These are phyloP conservation scores for Ascochyta clinopodiicola DNA, from an alignment of 2,329 filamentous ascomycete species.

Conservation along the genomic window DNA sequence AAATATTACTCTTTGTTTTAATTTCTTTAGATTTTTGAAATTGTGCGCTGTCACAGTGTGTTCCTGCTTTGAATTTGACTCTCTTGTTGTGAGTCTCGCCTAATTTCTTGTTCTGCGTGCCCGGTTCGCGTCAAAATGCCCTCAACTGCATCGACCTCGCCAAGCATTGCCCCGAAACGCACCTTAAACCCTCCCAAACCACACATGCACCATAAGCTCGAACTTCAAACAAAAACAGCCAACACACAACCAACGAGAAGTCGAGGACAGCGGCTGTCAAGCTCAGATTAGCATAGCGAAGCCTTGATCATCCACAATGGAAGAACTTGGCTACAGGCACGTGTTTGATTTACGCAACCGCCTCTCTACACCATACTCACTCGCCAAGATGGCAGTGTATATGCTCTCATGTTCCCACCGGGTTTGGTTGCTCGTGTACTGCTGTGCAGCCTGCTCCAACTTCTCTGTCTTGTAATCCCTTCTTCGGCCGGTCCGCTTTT, in stretches of 20 bases:
- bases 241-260: neutral
- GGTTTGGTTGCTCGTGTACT: slow-evolving; percentile 12
- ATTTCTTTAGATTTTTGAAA: too few species aligned
- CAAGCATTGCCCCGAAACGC: slow-evolving; percentile 37
- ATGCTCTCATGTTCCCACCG: slow-evolving; percentile 8
- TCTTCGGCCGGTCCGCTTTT: slow-evolving; percentile 37
- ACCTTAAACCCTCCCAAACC: slow-evolving; percentile 31
- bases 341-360: slow-evolving; percentile 16
- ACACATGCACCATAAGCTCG: slow-evolving; percentile 27
- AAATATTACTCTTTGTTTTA: too few species aligned
- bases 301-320: slow-evolving; percentile 9
- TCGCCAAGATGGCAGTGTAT: slow-evolving; percentile 3
- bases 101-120: too few species aligned
- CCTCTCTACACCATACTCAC: neutral
- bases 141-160: slow-evolving; percentile 4
- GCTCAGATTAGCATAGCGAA: slow-evolving; percentile 26
- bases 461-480: slow-evolving; percentile 2
- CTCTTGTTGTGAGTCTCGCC: too few species aligned
- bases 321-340: slow-evolving; percentile 13
- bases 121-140: neutral
- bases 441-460: slow-evolving; percentile 7
- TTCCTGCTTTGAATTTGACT: too few species aligned
- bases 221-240: slow-evolving; percentile 33
- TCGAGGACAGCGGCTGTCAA: slow-evolving; percentile 15
- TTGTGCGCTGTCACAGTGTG: too few species aligned